Base-by-base conservation (phyloP, 768 basidiomycete species). In the Trametes villosa region DNA sequence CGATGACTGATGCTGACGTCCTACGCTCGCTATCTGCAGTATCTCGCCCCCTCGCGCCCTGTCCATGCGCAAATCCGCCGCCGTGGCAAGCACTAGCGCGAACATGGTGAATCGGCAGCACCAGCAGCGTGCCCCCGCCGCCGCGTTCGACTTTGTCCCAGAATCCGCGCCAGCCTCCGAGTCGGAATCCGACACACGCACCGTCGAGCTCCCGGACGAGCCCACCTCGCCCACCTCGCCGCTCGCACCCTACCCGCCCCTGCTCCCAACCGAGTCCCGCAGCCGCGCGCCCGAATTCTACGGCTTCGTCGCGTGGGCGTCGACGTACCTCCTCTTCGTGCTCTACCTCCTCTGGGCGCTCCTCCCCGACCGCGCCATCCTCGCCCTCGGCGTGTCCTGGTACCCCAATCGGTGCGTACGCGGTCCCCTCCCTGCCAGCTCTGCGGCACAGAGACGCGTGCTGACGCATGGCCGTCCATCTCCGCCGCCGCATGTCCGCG, bases 251-350 rank as follows among this genome's bases (percentile, higher is more conserved):
- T 79, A 71, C 47, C 77, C 80, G 48, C 71, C 73, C 18, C 64
- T 74, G 45, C 75, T 74, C 2, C 75, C 78, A 7, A 73, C 69
- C 40, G 83, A 81, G 53, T 71, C 76, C 60, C 83, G 83, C 62
- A 88, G 86, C 71, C 85, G 89, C 9, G 89, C 90, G 13, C 82
- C 89, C 42, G 93, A 95, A 75, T 89, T 94, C 68, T 93, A 94
- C 66, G 93, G 94, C n/a, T 95, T 94, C 70, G 91, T 90, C 5
- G 91, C 90, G 17, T 91, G 87, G 88, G 86, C 87, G 9, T 86
- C 86, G 0, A 94, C 94, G 0, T 86, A 83, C 52, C 74, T 93
- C 27, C 73, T 85, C 2, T 94, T 89, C 69, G 72, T 83, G 53
- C 67, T 90, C 26, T 94, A 89, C 70, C 68, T 93, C 33, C 75